Evolutionary conservation across 2,329 filamentous ascomycete genomes (phyloP).

Genomic region (Colletotrichum tabaci): DNA sequence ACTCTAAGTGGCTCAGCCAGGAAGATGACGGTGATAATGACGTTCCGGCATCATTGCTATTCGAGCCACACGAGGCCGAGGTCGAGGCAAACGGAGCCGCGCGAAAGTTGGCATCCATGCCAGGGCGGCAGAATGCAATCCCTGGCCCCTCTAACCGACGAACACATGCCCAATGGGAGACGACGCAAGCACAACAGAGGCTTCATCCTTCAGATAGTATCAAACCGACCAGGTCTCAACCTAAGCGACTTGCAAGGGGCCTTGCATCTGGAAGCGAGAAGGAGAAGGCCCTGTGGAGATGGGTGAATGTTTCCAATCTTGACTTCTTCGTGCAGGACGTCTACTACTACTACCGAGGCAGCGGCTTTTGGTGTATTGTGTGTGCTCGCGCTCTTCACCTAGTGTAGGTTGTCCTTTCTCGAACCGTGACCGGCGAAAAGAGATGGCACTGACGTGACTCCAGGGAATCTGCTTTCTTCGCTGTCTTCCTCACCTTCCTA

Average conservation of each 20-base stretch:
- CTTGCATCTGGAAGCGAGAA: conserved; percentile 60
- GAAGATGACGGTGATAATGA: conserved; percentile 72
- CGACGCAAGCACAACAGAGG: conserved; percentile 65
- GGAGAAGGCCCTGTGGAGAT: conserved; percentile 90
- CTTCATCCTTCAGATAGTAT: conserved; percentile 59
- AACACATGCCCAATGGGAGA: conserved; percentile 68
- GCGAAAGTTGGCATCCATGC: conserved; percentile 3
- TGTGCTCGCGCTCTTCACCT: conserved; percentile 80
- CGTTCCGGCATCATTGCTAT: conserved; percentile 74
- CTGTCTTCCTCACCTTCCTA: conserved; percentile 86
- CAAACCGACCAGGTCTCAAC: conserved; percentile 44
- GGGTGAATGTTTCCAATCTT: conserved; percentile 91
- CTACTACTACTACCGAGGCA: conserved; percentile 87
- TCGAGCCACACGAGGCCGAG: conserved; percentile 63
- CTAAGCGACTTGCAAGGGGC: conserved; percentile 49
- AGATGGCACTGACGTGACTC: conserved; percentile 30
- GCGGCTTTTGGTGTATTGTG: conserved; percentile 88
- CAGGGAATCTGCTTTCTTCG: conserved; percentile 86
- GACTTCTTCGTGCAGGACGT: conserved; percentile 89
- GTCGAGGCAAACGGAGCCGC: conserved; percentile 1
- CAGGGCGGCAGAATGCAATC: conserved; percentile 45
- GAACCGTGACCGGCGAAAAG: background rate
- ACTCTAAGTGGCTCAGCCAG: conserved; percentile 50
- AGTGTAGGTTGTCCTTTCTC: conserved; percentile 68
- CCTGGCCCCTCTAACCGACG: conserved; percentile 61